Percentiles rank a stretch among this genome's conserved stretches.
Evolutionary conservation across 2,329 filamentous ascomycete genomes (phyloP).

Genomic region (Penicillium sp.): DNA sequence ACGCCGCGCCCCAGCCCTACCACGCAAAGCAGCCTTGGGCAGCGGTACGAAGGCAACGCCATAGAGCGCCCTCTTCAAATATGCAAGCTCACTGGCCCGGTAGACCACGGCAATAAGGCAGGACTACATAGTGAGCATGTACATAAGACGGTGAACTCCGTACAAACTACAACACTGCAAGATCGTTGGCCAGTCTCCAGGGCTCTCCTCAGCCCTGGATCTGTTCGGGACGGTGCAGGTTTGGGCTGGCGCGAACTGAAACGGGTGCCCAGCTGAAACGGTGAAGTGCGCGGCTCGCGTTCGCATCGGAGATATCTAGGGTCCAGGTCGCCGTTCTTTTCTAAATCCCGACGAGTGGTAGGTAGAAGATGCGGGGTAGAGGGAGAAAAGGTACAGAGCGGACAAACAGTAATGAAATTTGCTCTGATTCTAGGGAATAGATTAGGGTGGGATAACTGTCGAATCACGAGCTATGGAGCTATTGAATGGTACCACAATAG

Average conservation of each 20-base stretch:
- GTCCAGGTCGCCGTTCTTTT: neutral
- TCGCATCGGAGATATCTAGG: conserved; percentile 6
- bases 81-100: neutral
- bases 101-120: neutral
- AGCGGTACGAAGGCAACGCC: neutral
- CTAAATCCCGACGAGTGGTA: neutral
- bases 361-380: too few species aligned
- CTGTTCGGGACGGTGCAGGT: neutral
- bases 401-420: too few species aligned
- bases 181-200: neutral
- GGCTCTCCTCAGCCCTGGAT: neutral
- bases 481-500: too few species aligned
- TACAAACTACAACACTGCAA: neutral
- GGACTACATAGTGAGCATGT: neutral
- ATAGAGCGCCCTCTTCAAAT: too few species aligned
- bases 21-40: neutral
- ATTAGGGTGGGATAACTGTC: too few species aligned
- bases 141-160: neutral
- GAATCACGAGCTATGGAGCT: too few species aligned
- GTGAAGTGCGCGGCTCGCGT: neutral
- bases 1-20: neutral
- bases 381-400: too few species aligned
- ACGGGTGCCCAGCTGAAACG: conserved; percentile 6
- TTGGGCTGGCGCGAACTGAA: conserved; percentile 13
- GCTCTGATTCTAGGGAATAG: too few species aligned